phyloP scores from a whole-genome alignment of 2,329 filamentous ascomycete species.

The Trichoderma sp. region DNA sequence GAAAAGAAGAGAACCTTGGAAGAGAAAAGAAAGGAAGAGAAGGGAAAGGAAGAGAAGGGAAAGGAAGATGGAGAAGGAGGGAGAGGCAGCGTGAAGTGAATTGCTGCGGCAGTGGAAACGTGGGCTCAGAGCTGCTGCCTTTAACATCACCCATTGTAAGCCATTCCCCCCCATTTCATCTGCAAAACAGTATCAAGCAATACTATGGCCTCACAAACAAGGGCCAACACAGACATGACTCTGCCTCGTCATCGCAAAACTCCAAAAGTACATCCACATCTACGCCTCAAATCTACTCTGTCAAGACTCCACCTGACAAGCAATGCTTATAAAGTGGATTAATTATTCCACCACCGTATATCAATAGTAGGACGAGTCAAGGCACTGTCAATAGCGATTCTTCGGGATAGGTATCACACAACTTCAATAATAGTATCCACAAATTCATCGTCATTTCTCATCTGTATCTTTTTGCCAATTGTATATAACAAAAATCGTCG shows the following conservation, averaged over 20 bases:
- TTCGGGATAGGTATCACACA: not conserved
- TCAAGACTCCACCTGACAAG: not conserved
- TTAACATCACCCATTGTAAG: not conserved
- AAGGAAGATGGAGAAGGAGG: no score
- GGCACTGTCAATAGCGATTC: not conserved
- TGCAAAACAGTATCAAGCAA: not conserved
- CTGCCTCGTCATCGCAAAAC: not conserved
- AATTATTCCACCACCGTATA: not conserved
- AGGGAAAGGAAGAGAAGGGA: no score
- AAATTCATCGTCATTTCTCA: not conserved
- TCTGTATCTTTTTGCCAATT: not conserved
- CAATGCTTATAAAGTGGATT: conserved; percentile 3
- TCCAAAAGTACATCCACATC: not conserved
- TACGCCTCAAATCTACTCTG: not conserved
- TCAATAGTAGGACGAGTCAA: not conserved
- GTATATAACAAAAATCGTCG: not conserved
- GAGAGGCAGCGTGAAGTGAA: no score
- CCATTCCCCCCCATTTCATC: not conserved
- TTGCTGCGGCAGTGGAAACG: no score
- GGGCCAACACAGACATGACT: not conserved
- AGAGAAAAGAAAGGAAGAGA: no score
- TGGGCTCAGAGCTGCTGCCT: not conserved
- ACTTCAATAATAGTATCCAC: not conserved
- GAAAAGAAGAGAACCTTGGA: no score
- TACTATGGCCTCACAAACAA: not conserved